Evolutionary conservation across 768 basidiomycete genomes (phyloP), one percentile per base, ranked within the genome.

Genomic region (Strobilomyces confusus): DNA sequence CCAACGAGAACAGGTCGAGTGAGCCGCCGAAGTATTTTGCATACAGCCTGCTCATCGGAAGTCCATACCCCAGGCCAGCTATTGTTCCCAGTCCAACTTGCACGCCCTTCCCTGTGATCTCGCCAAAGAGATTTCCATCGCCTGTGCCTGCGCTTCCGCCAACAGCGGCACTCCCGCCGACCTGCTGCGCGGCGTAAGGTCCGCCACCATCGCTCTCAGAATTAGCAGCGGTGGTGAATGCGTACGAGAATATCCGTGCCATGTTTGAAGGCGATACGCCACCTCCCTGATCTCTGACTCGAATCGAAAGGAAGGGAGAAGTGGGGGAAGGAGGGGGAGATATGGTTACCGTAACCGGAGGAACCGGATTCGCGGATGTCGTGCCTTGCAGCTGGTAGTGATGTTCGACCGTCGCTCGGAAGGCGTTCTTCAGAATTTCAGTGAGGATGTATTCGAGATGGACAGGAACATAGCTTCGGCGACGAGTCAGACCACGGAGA

Each of bases 391-490:
- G 68, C 47, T 77, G 79, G 52, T 73, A 69, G 52, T 92, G 82
- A 52, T 82, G 80, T 63, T 95, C 92, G 23, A 92, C 84, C 2
- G 89, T 92, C 9, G 92, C 92, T 30, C 92, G 85, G 71, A 92
- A 95, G 0, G 92, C 81, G 64, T 95, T 95, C 71, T 95, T 95
- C 37, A 95, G 77, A 37, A 95, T 81, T 68, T 95, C 92, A 2
- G 92, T 95, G 49, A 93, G 73, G 60, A 93, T 89, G 66, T 94
- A 95, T 67, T 95, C 92, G 33, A 95, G 77, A 66, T 95, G 93
- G 1, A 92, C 87, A 4, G 93, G 91, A 36, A 94, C 83, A 63
- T 92, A 92, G 23, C 91, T 92, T 62, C 38, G 37, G 37, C 36
- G 7, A 17, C 44, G n/a, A 17, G 29, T 66, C 15, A 58, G 50